phyloP scores from a whole-genome alignment of 164 flowering plant genomes.

The Magnolia officinalis region DNA sequence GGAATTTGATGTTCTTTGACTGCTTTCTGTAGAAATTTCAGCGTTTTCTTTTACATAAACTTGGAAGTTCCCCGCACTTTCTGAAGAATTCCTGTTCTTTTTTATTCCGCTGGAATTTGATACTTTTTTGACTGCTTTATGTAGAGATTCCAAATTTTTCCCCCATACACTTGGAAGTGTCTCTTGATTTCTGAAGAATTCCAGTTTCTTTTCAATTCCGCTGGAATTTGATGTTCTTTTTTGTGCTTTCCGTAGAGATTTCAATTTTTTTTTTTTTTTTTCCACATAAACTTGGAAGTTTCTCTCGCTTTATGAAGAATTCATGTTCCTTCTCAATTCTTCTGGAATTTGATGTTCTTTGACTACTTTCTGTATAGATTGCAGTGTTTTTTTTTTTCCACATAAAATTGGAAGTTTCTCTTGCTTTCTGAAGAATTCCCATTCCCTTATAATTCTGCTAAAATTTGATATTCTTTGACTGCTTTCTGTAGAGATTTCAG shows the following conservation, averaged over 20 bases:
- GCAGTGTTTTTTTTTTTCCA: not conserved
- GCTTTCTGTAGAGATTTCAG: too few relatives aligned
- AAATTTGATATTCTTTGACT: not conserved
- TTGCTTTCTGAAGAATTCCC: not conserved
- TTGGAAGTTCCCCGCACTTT: not conserved
- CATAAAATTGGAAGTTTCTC: too few relatives aligned
- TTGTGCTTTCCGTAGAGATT: too few relatives aligned
- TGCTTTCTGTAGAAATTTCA: not conserved
- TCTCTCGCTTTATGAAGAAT: not conserved
- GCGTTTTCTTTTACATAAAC: too few relatives aligned
- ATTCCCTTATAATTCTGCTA: not conserved
- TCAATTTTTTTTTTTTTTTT: too few relatives aligned
- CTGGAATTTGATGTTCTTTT: too few relatives aligned
- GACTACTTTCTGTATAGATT: not conserved
- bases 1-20: slow-evolving; percentile 3
- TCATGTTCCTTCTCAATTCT: not conserved
- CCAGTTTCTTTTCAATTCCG: too few relatives aligned
- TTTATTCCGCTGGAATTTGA: not conserved
- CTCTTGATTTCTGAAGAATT: not conserved
- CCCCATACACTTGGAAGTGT: too few relatives aligned
- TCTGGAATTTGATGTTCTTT: not conserved
- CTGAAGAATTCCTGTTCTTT: not conserved
- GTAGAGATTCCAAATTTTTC: not conserved
- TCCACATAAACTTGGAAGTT: too few relatives aligned
- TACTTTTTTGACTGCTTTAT: not conserved